A percentile compares a stretch with the other conserved stretches of the same genome.
Evolutionary conservation across 2,329 filamentous ascomycete species (phyloP).

Genomic region (Sporothrix protearum): DNA sequence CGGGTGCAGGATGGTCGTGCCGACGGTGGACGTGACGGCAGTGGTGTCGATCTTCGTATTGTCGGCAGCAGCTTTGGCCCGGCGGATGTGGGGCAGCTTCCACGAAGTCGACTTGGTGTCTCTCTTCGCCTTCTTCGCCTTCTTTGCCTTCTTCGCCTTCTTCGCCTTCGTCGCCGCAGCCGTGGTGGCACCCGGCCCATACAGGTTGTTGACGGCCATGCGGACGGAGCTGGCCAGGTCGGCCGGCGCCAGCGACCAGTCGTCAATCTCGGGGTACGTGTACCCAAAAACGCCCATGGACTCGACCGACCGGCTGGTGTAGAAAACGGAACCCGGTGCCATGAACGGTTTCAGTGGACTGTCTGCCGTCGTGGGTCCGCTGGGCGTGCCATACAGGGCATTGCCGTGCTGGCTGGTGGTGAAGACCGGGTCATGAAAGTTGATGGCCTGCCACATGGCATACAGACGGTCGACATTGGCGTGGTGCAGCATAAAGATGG

Average conservation of each 20-base stretch:
- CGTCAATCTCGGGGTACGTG: conserved; percentile 41
- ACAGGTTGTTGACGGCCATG: conserved; percentile 56
- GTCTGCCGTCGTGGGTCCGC: conserved; percentile 42
- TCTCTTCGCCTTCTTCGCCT: not conserved
- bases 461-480: conserved; percentile 60
- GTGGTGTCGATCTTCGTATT: not conserved
- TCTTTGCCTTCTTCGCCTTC: not conserved
- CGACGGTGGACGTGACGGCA: not conserved
- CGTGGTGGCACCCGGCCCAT: conserved; percentile 30
- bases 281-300: conserved; percentile 39
- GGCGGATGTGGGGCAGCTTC: not conserved
- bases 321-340: conserved; percentile 33
- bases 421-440: conserved; percentile 38
- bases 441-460: conserved; percentile 46
- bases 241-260: conserved; percentile 52
- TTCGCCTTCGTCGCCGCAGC: too few relatives aligned
- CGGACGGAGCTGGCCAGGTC: conserved; percentile 60
- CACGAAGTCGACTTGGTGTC: not conserved
- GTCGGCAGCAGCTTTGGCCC: not conserved
- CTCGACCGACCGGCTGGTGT: conserved; percentile 41
- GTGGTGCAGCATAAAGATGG: conserved; percentile 51
- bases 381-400: conserved; percentile 42
- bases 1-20: not conserved
- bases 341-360: conserved; percentile 52
- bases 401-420: conserved; percentile 29